phyloP scores from a whole-genome alignment of 179 eudicot genomes.

The Silene noctiflora region DNA sequence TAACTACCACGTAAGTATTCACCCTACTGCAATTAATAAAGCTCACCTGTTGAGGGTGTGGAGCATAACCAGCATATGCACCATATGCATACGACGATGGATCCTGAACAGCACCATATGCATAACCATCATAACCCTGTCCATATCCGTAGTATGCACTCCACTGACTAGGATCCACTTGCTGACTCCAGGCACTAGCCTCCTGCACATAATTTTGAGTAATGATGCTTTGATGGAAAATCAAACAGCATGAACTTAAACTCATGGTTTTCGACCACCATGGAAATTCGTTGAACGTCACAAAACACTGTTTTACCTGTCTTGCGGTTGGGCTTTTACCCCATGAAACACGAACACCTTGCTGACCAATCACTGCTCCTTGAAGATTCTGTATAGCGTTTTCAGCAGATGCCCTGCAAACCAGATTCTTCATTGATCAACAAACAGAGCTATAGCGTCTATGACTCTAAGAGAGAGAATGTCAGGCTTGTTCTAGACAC shows the following conservation, averaged over 20 bases:
- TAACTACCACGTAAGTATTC: too few relatives aligned
- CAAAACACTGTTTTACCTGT: slow-evolving; percentile 47
- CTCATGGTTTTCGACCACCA: background rate
- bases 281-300: background rate
- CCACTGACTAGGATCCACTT: slow-evolving; percentile 87
- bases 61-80: slow-evolving; percentile 79
- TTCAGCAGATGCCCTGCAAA: slow-evolving; percentile 79
- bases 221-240: background rate
- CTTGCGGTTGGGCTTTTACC: slow-evolving; percentile 72
- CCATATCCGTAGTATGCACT: slow-evolving; percentile 87
- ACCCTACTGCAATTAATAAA: background rate
- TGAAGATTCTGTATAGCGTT: slow-evolving; percentile 89
- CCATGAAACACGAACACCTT: slow-evolving; percentile 89
- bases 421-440: background rate
- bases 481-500: slow-evolving; percentile 6
- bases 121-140: slow-evolving; percentile 92
- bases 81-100: slow-evolving; percentile 76
- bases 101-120: slow-evolving; percentile 85
- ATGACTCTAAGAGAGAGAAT: background rate
- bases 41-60: slow-evolving; percentile 84
- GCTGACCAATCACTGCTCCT: slow-evolving; percentile 77
- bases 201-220: slow-evolving; percentile 43
- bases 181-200: slow-evolving; percentile 69
- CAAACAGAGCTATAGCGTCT: background rate
- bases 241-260: background rate